phyloP scores from a whole-genome alignment of 306 rosid species.

The Dryas alaskensis region DNA sequence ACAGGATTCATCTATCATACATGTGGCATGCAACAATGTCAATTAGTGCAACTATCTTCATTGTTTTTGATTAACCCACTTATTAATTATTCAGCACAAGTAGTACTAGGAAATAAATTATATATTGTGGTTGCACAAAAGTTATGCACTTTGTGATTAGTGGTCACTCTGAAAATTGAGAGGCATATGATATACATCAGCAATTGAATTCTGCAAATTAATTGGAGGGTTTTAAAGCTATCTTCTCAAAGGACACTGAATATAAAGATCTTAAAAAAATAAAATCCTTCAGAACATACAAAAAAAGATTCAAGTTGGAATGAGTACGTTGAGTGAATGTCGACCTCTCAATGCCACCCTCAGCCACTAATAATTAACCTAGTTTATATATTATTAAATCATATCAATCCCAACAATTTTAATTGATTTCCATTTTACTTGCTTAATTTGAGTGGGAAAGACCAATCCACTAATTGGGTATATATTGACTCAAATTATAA shows the following conservation, averaged over 20 bases:
- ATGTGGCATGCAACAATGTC: not conserved
- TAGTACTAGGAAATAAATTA: not conserved
- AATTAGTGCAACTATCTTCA: not conserved
- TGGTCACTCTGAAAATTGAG: not conserved
- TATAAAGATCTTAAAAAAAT: not conserved
- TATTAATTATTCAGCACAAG: not conserved
- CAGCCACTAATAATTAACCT: not conserved
- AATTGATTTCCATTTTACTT: not conserved
- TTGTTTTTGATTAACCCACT: not conserved
- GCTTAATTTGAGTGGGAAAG: slow-evolving; percentile 14
- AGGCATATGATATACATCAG: not conserved
- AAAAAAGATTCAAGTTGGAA: slow-evolving; percentile 10
- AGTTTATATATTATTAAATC: not conserved
- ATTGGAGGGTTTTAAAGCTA: slow-evolving; percentile 4
- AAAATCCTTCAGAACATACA: not conserved
- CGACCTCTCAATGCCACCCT: slow-evolving; percentile 13
- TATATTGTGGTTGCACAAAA: not conserved
- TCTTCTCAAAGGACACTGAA: not conserved
- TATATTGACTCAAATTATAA: not conserved
- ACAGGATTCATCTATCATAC: not conserved
- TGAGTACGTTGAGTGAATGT: slow-evolving; percentile 1
- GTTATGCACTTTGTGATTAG: not conserved
- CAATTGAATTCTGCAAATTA: not conserved
- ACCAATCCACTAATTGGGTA: slow-evolving; percentile 6
- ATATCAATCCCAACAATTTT: not conserved